Percentiles rank a stretch among this genome's conserved stretches.
These are phyloP conservation scores for Kalaharituber pfeilii DNA, from an alignment of 2,329 filamentous ascomycete species.

Conservation along the genomic window DNA sequence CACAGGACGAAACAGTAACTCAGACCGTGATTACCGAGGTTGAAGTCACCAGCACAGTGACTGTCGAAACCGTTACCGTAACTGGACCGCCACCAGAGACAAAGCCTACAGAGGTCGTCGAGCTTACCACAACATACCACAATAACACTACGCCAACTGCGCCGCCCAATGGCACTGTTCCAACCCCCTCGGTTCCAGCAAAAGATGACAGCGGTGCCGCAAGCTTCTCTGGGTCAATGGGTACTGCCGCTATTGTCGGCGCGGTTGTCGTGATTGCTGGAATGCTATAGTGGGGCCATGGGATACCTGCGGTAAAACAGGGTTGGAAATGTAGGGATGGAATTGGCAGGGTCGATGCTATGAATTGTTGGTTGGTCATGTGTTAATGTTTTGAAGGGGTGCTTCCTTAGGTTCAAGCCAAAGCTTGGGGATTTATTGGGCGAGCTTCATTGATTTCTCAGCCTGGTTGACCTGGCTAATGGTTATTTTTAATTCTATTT, in stretches of 20 bases:
- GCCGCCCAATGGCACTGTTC: background rate
- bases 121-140: background rate
- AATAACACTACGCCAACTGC: background rate
- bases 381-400: background rate
- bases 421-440: background rate
- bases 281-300: background rate
- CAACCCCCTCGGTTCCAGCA: background rate
- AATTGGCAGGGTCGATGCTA: too few species aligned
- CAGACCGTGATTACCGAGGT: background rate
- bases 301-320: background rate
- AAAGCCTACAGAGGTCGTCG: background rate
- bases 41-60: background rate
- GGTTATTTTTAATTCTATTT: too few species aligned
- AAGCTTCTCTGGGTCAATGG: background rate
- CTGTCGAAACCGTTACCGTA: background rate
- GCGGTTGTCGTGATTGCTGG: background rate
- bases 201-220: background rate
- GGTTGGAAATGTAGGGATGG: background rate
- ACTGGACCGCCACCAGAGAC: background rate
- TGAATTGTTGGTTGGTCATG: background rate
- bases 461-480: background rate
- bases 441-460: background rate
- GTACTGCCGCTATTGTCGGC: background rate
- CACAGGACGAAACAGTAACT: background rate
- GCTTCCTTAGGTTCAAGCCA: background rate